Conservation (phyloP, 2,329 filamentous ascomycete genomes). For the Penicillium sp. region DNA sequence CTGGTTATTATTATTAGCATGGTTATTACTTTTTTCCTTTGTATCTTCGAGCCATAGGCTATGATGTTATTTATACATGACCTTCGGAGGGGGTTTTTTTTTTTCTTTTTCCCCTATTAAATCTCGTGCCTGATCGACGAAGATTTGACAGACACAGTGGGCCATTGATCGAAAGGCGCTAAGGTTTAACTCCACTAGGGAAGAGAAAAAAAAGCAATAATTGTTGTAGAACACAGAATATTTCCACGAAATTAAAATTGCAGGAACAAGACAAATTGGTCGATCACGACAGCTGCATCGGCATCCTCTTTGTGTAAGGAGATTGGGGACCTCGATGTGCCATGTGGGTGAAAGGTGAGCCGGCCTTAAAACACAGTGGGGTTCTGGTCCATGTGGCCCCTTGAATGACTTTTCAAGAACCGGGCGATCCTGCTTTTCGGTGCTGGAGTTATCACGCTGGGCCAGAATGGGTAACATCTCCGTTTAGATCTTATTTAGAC, state of each 20-base stretch:
- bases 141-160: constrained; percentile 19
- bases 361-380: constrained; percentile 12
- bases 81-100: background rate
- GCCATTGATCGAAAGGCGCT: background rate
- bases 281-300: constrained; percentile 5
- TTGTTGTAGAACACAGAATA: background rate
- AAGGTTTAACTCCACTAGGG: constrained; percentile 7
- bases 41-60: background rate
- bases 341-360: constrained; percentile 20
- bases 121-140: constrained; percentile 23
- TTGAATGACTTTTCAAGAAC: background rate
- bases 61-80: background rate
- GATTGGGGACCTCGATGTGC: constrained; percentile 1
- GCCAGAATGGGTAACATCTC: constrained; percentile 15
- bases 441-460: background rate
- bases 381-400: constrained; percentile 6
- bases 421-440: background rate
- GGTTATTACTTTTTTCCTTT: background rate
- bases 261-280: constrained; percentile 5
- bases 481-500: constrained; percentile 16
- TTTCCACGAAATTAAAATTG: background rate
- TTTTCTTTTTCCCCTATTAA: background rate
- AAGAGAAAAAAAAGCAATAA: background rate
- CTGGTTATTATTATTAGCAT: too few relatives aligned
- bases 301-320: constrained; percentile 8